Conservation (phyloP, 164 flowering plant species). For the Houttuynia cordata region DNA sequence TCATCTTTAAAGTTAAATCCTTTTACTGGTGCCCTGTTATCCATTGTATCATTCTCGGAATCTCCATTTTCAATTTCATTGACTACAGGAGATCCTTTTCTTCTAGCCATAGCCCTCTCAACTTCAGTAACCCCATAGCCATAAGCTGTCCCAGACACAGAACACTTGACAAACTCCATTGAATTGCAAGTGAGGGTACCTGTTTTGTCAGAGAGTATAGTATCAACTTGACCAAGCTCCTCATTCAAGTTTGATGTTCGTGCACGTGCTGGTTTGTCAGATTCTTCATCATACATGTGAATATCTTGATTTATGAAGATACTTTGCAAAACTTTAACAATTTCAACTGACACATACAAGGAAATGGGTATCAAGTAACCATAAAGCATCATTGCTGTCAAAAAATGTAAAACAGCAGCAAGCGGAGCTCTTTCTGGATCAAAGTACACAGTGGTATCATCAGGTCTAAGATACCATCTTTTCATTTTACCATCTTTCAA, state of each 20-base stretch:
- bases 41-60: constrained; percentile 11
- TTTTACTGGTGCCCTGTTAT: constrained; percentile 30
- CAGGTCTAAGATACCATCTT: constrained; percentile 85
- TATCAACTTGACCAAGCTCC: constrained; percentile 94
- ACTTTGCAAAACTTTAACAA: constrained; percentile 90
- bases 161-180: constrained; percentile 92
- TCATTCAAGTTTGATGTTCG: constrained; percentile 96
- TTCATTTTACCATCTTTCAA: constrained; percentile 38
- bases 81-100: constrained; percentile 40
- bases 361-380: constrained; percentile 84
- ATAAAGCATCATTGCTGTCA: constrained; percentile 66
- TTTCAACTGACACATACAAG: constrained; percentile 79
- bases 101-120: constrained; percentile 62
- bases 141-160: constrained; percentile 84
- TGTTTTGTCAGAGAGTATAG: constrained; percentile 91
- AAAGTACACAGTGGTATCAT: constrained; percentile 37
- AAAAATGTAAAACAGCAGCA: constrained; percentile 65
- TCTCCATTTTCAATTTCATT: constrained; percentile 18
- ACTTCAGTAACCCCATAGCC: constrained; percentile 86
- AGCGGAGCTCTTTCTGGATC: constrained; percentile 47
- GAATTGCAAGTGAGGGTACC: constrained; percentile 96
- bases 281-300: constrained; percentile 76
- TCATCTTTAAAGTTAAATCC: constrained; percentile 88
- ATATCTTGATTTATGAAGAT: constrained; percentile 75
- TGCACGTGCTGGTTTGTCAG: constrained; percentile 79